Base-by-base conservation (phyloP, 495 filamentous ascomycete species). In the Penicillium goetzii region DNA sequence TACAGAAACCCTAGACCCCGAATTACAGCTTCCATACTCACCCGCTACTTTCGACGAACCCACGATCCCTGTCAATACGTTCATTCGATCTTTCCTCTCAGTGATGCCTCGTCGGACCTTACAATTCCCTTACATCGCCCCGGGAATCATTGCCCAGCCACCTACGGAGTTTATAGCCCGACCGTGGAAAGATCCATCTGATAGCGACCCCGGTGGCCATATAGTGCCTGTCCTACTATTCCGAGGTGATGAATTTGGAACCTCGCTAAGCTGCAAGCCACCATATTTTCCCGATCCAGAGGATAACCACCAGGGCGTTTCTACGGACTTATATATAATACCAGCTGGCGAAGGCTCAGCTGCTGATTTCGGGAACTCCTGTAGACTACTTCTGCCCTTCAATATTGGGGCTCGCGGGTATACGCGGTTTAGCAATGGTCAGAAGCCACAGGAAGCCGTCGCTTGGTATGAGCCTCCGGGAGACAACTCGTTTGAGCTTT, bases 41-140 rank as follows among this genome's bases (percentile, higher is more conserved):
- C 34, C 21, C 4, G 38, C 55, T 19, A 41, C 21, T 15, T n/a
- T 43, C 14, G 38, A 43, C 14, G 34, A 28, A 58, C 25, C 55
- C n/a, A 45, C 15, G 3, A 54, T 54, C 51, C 51, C 51, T 15
- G 15, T 14, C 11, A 54, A 34, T 54, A 9, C 51, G 4, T 54
- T 54, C 14, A 54, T 54, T 34, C 51, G 51, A 9, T 5, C 15
- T 54, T 54, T 54, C 51, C 15, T 54, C 28, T 54, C 51, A 3
- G 32, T 19, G 51, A 10, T 54, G 5, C 17, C 51, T 10, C 51
- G 28, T 54, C 51, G 51, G 15, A 32, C 26, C 21, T 54, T 54
- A 15, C 4, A 10, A 4, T 65, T 65, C 26, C 58, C 58, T 56
- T 61, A 61, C 23, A 61, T 65, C 33, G 63, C 63, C 21, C 63